Conservation (phyloP, 768 basidiomycete species). For the Boletus pseudopeckii region DNA sequence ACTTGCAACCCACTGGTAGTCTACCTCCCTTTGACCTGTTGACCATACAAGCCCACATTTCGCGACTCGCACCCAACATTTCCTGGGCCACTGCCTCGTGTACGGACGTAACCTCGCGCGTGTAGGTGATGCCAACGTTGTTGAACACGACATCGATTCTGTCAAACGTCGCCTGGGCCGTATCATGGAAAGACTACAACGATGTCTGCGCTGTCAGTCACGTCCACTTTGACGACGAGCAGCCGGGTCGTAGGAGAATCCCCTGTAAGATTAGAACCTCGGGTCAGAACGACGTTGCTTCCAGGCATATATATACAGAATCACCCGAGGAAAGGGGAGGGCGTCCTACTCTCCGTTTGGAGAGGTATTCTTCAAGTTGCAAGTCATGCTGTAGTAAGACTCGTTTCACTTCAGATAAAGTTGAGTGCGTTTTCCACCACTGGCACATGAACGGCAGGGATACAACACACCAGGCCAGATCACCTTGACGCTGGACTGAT, state of each 20-base stretch:
- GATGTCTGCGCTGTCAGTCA: too few species aligned
- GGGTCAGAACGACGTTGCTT: slow-evolving; percentile 34
- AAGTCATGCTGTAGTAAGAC: neutral
- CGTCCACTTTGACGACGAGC: neutral
- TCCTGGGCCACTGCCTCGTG: neutral
- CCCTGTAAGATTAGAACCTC: slow-evolving; percentile 6
- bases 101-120: neutral
- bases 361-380: neutral
- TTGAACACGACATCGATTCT: neutral
- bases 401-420: neutral
- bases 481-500: neutral
- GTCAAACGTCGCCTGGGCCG: neutral
- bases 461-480: neutral
- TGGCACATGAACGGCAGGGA: neutral
- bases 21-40: neutral
- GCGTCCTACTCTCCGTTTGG: neutral
- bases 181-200: too few species aligned
- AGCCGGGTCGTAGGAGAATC: neutral
- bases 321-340: neutral
- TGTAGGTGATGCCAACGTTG: neutral
- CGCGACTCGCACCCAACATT: neutral
- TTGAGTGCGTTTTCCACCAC: neutral
- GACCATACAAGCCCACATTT: neutral
- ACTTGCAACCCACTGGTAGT: neutral
- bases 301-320: slow-evolving; percentile 15